These are phyloP conservation scores for Leccinum incarnatum DNA, from an alignment of 768 basidiomycete genomes.

Conservation along the genomic window DNA sequence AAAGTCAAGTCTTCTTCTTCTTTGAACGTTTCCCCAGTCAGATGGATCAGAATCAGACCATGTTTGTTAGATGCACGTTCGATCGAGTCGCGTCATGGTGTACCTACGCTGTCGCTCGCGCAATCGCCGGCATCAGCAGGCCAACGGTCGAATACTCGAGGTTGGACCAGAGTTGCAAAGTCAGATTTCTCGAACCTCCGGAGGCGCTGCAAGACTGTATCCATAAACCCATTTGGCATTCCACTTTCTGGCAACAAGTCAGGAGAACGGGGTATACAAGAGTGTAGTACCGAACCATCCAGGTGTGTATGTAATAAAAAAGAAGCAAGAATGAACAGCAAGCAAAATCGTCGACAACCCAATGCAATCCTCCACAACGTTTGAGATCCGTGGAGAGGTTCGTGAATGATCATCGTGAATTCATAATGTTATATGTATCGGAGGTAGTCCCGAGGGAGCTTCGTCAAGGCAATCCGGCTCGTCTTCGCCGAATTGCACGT, in stretches of 20 bases:
- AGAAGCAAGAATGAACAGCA: background rate
- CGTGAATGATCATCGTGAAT: background rate
- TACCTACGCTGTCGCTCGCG: too few species aligned
- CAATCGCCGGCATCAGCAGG: too few species aligned
- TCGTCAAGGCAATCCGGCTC: background rate
- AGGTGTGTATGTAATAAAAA: background rate
- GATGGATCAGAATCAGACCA: too few species aligned
- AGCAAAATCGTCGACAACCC: background rate
- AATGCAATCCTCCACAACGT: background rate
- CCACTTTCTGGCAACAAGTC: background rate
- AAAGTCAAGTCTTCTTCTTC: too few species aligned
- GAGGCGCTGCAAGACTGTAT: background rate
- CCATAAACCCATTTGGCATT: background rate
- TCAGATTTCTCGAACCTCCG: background rate
- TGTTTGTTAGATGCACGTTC: too few species aligned
- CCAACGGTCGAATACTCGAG: too few species aligned
- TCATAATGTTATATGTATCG: background rate
- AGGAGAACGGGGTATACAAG: background rate
- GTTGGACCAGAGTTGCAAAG: too few species aligned
- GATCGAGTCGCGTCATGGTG: too few species aligned
- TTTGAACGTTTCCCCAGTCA: too few species aligned
- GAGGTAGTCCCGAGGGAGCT: background rate
- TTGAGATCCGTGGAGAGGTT: background rate
- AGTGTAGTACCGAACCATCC: background rate
- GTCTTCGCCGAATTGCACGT: background rate